Conservation (phyloP, 2,329 filamentous ascomycete genomes). For the Camillea tinctor region DNA sequence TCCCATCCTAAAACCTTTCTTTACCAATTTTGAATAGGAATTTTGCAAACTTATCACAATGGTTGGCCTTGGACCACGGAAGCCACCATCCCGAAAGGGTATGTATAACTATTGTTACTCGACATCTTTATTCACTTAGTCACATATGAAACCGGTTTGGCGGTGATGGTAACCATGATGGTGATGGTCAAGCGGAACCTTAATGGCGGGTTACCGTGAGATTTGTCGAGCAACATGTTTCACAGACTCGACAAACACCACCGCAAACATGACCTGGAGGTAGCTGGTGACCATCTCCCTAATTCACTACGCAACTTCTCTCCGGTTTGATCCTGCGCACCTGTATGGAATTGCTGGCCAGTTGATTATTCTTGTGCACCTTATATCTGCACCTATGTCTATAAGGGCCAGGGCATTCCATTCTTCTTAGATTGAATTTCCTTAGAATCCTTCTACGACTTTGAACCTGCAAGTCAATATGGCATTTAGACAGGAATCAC, state of each 20-base stretch:
- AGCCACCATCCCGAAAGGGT: conserved; percentile 63
- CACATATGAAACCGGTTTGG: background rate
- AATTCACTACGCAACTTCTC: background rate
- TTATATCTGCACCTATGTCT: background rate
- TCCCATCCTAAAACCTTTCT: background rate
- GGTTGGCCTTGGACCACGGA: conserved; percentile 52
- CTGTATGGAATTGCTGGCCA: background rate
- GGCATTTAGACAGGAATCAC: conserved; percentile 7
- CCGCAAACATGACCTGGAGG: background rate
- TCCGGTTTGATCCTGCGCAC: background rate
- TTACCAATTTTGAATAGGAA: background rate
- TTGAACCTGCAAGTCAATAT: conserved; percentile 7
- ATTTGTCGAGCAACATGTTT: background rate
- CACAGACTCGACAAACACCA: background rate
- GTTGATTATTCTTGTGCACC: background rate
- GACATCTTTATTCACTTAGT: conserved; percentile 2
- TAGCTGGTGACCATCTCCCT: background rate
- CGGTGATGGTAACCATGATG: background rate
- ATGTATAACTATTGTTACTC: conserved; percentile 39
- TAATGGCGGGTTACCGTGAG: background rate
- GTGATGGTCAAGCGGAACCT: background rate
- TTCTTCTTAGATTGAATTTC: background rate
- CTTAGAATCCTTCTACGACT: background rate
- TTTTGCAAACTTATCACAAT: conserved; percentile 38
- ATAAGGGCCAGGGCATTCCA: background rate